Base-by-base conservation (phyloP, 2,329 filamentous ascomycete species). In the Hypoxylon sp. region DNA sequence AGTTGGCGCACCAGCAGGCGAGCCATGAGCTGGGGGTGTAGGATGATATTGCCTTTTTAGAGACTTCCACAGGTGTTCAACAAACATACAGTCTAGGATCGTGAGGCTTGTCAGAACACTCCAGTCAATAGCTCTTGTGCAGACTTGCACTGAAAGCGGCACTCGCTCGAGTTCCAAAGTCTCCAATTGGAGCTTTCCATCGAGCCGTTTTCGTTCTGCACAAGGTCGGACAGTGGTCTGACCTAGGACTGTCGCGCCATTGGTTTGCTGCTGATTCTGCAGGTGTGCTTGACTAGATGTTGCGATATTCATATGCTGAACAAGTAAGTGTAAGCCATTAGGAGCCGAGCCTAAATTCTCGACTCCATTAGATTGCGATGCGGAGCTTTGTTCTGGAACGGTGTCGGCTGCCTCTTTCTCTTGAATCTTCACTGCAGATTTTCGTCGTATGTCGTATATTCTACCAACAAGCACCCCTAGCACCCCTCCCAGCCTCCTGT, bases 141-240 rank as follows among this genome's bases (percentile, higher is more conserved):
- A 83, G n/a, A 92, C 87, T 7, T 88, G 83, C 43, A 93, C 84
- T 0, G 90, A 93, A n/a, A 96, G 79, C 0, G 87, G 85, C 2
- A 95, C 86, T 23, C 91, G 87, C 77, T 96, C 92, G 1, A 96
- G 82, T 77, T 94, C 91, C 8, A 96, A 81, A 1, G 84, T 88
- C 63, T 92, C 88, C n/a, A 96, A 80, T 65, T 83, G 86, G 14
- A 96, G 80, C 71, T 87, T 88, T 32, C 84, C 84, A 30, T 87
- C 83, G 1, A 87, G 77, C 19, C 81, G 77, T 81, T 81, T 68
- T 78, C 76, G 47, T 71, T 74, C 39, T 68, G 51, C 29, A 68
- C 68, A 30, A 12, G 54, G 41, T 32, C 21, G 43, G 21, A 41
- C 27, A 34, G 27, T 64, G 23, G 12, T 51, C 39, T 53, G 47